Evolutionary conservation across 495 filamentous ascomycete genomes (phyloP), one percentile per base, ranked within the genome.

Genomic region (Aspergillus olivimuriae): DNA sequence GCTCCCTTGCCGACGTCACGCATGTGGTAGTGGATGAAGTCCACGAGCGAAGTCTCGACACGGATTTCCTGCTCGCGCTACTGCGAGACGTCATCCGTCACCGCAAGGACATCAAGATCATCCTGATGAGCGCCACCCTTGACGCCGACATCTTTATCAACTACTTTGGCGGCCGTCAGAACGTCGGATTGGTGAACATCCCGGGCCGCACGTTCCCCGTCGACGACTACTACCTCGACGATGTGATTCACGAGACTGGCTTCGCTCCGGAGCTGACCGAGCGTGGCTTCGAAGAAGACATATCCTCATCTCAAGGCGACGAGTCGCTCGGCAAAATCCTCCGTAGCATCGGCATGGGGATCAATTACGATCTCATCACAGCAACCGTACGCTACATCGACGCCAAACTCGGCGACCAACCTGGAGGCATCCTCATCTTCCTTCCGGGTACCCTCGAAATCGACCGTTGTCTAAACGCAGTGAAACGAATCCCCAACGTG

Each of bases 1-100:
- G 80, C 35, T 86, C 85, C 45, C 61, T 98, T 10, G 83, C 86
- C 8, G 87, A 94, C 62, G 83, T 97, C 39, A 95, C 86, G 43
- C 94, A 98, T 65, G 81, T 98, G 15, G 85, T 97, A 15, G 87
- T 98, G 6, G 92, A 98, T 55, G 92, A 98, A 63, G 94, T 98
- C 16, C 92, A 98, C 64, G 92, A 98, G 61, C 81, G 92, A 21
- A 94, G 86, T 65, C 70, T 98, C 7, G 92, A 98, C 54, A 96
- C 90, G 1, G 92, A 98, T 58, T 95, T 98, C 58, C 73, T 98
- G 5, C 65, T 98, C 28, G 87, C 89, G 28, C 76, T 98, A 18
- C 67, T 97, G n/a, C 79, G 86, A 43, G 84, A 94, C 56, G 86
- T 96, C 33, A 60, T 97, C 31, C 76, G 73, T 34, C 69, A 74